These are phyloP conservation scores for Ophiostoma australiae DNA, from an alignment of 2,329 filamentous ascomycete species.

Conservation along the genomic window DNA sequence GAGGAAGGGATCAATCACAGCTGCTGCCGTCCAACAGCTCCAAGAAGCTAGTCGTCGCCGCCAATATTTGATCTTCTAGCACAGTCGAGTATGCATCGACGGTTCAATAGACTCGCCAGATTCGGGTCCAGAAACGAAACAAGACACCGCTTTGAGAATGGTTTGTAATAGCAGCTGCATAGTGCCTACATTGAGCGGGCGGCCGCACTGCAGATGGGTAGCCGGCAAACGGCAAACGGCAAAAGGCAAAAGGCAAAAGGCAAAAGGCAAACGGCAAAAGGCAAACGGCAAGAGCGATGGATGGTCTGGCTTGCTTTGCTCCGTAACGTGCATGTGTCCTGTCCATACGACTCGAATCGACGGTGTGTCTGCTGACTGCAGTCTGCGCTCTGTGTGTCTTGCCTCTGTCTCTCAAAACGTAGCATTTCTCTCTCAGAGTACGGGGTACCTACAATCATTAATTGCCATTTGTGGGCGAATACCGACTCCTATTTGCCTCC, in stretches of 20 bases:
- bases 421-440: not conserved
- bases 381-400: not conserved
- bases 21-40: conserved; percentile 1
- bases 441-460: too few species aligned
- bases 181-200: not conserved
- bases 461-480: not conserved
- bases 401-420: not conserved
- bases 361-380: conserved; percentile 2
- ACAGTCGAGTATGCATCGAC: not conserved
- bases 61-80: not conserved
- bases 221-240: not conserved
- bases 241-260: not conserved
- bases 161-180: not conserved
- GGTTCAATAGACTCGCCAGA: not conserved
- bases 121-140: not conserved
- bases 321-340: not conserved
- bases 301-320: not conserved
- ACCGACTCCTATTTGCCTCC: conserved; percentile 2
- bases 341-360: not conserved
- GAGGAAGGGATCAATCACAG: conserved; percentile 7
- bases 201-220: not conserved
- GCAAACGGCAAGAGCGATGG: not conserved
- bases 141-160: not conserved
- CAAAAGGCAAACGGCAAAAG: not conserved
- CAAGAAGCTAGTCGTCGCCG: not conserved